phyloP scores from a whole-genome alignment of 805 yeast genomes.

The Komagataella pastoris region DNA sequence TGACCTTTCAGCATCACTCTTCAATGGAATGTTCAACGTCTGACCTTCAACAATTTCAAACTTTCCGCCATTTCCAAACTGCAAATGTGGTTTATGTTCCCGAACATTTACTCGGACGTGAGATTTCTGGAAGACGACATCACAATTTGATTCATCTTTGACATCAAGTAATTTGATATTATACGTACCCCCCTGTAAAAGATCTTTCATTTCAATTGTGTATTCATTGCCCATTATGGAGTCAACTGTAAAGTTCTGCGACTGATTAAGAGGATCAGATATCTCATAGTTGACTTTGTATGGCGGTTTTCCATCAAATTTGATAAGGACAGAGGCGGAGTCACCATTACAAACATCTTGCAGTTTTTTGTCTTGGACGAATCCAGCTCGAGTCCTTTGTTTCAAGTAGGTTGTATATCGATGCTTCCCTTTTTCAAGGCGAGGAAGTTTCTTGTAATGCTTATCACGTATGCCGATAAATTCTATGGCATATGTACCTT shows the following conservation, averaged over 20 bases:
- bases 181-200: conserved; percentile 62
- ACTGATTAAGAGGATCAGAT: conserved; percentile 39
- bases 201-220: conserved; percentile 37
- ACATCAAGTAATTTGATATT: conserved; percentile 49
- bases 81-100: conserved; percentile 45
- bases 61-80: conserved; percentile 16
- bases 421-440: conserved; percentile 23
- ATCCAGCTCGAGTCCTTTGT: conserved; percentile 46
- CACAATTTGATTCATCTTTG: conserved; percentile 68
- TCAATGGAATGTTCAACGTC: conserved; percentile 38
- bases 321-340: conserved; percentile 33
- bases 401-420: conserved; percentile 60
- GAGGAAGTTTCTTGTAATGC: conserved; percentile 27
- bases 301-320: conserved; percentile 71
- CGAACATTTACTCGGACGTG: conserved; percentile 61
- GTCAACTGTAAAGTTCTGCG: conserved; percentile 23
- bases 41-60: conserved; percentile 51
- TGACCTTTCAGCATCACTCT: conserved; percentile 17
- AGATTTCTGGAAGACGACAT: conserved; percentile 49
- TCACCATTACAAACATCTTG: conserved; percentile 18
- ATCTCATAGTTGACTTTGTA: conserved; percentile 59
- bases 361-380: conserved; percentile 11
- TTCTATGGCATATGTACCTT: conserved; percentile 70
- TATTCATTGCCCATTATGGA: conserved; percentile 24
- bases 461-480: conserved; percentile 55